phyloP scores from a whole-genome alignment of 2,329 filamentous ascomycete genomes.

The Dactylella cylindrospora region DNA sequence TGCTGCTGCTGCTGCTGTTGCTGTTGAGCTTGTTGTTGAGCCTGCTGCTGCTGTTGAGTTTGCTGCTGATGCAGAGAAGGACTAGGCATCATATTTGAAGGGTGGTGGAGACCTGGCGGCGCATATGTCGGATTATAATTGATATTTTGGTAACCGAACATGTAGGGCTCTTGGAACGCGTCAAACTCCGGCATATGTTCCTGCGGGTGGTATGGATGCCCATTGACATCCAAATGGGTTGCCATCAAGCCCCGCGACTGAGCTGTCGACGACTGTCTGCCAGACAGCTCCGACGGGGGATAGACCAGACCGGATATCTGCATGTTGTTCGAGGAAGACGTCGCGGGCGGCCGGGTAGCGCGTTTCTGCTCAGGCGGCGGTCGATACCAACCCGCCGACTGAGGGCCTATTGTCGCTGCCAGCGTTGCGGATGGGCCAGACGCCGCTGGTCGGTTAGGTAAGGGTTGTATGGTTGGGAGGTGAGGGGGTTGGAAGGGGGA shows the following conservation, averaged over 20 bases:
- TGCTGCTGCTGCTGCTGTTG: conserved; percentile 44
- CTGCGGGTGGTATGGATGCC: conserved; percentile 41
- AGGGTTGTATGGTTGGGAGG: conserved; percentile 44
- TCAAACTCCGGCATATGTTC: conserved; percentile 43
- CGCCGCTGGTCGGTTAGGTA: conserved; percentile 39
- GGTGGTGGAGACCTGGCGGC: conserved; percentile 30
- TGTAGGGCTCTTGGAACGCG: conserved; percentile 39
- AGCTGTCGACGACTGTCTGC: conserved; percentile 38
- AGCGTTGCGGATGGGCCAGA: conserved; percentile 43
- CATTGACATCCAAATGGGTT: conserved; percentile 42
- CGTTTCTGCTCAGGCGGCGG: conserved; percentile 43
- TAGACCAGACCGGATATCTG: conserved; percentile 42
- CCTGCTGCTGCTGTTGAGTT: conserved; percentile 43
- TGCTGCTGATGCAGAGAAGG: conserved; percentile 46
- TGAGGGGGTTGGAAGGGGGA: conserved; percentile 42
- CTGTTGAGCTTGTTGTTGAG: conserved; percentile 35
- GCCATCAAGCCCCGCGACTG: conserved; percentile 37
- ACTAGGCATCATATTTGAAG: conserved; percentile 42
- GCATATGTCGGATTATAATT: conserved; percentile 38
- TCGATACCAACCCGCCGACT: conserved; percentile 42
- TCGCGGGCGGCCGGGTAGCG: conserved; percentile 33
- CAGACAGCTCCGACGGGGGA: conserved; percentile 35
- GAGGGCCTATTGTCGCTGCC: conserved; percentile 43
- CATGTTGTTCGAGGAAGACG: conserved; percentile 41
- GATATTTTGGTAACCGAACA: conserved; percentile 38